A percentile compares a stretch with the other conserved stretches of the same genome.
These are phyloP conservation scores for Grifola frondosa DNA, from an alignment of 1,284 basidiomycete species.

Conservation along the genomic window DNA sequence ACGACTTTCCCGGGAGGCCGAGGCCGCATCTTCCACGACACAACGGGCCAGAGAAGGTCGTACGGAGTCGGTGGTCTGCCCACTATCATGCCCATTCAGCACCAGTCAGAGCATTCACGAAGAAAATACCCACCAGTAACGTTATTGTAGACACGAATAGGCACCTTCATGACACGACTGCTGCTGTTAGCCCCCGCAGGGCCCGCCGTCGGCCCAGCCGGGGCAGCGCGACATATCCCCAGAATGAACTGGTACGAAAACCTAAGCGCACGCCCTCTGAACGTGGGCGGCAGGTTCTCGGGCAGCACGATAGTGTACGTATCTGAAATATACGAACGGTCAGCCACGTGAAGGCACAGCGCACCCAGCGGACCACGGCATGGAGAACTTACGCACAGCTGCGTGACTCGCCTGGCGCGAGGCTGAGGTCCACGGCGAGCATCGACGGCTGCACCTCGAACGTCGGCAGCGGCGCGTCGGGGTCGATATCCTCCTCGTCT, in stretches of 20 bases:
- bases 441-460: conserved; percentile 82
- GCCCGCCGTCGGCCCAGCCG: conserved; percentile 25
- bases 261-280: conserved; percentile 77
- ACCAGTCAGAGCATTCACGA: conserved; percentile 1
- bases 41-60: conserved; percentile 70
- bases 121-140: conserved; percentile 60
- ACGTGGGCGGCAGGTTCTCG: conserved; percentile 84
- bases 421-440: conserved; percentile 77
- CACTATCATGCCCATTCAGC: conserved; percentile 38
- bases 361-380: neutral
- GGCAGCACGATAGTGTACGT: conserved; percentile 79
- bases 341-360: conserved; percentile 3
- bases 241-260: conserved; percentile 90
- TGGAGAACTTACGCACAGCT: conserved; percentile 59
- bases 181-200: conserved; percentile 49
- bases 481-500: conserved; percentile 49
- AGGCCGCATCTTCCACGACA: conserved; percentile 12
- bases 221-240: conserved; percentile 73
- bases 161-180: conserved; percentile 85
- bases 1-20: conserved; percentile 18
- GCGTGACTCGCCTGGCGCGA: conserved; percentile 78
- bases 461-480: conserved; percentile 73
- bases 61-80: conserved; percentile 54
- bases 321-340: conserved; percentile 46
- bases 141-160: conserved; percentile 85